Evolutionary conservation across 371 early-diverging fungal genomes (phyloP).

Genomic region (Syncephalis plumigaleata): DNA sequence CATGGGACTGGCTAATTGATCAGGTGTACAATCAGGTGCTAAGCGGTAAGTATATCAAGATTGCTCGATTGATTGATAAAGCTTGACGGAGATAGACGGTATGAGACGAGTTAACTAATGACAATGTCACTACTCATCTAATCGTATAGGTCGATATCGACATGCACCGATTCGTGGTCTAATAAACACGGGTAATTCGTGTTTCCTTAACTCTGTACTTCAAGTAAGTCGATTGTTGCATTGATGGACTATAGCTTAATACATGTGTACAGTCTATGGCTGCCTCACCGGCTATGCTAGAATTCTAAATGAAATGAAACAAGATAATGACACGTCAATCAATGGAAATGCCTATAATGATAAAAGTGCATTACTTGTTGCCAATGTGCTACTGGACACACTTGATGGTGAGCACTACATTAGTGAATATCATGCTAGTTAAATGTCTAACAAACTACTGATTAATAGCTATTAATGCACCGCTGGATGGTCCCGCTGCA

Average conservation of each 20-base stretch:
- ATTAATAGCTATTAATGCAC: slow-evolving; percentile 22
- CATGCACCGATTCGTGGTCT: slow-evolving; percentile 27
- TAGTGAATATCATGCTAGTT: neutral
- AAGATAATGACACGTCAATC: neutral
- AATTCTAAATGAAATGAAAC: neutral
- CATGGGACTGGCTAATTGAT: too few relatives aligned
- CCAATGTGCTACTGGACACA: neutral
- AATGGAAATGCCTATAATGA: neutral
- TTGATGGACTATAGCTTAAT: neutral
- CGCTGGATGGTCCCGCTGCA: slow-evolving; percentile 14
- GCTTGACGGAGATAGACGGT: too few relatives aligned
- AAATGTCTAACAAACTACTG: slow-evolving; percentile 1
- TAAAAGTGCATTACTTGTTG: neutral
- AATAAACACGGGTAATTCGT: slow-evolving; percentile 83
- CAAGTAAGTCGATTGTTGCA: slow-evolving; percentile 32
- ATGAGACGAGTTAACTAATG: too few relatives aligned
- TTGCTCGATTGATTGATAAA: too few relatives aligned
- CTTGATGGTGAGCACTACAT: neutral
- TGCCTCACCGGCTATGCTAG: slow-evolving; percentile 5
- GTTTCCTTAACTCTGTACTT: slow-evolving; percentile 81
- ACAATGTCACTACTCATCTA: too few relatives aligned
- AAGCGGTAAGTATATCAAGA: too few relatives aligned
- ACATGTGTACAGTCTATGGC: slow-evolving; percentile 10
- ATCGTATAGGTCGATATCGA: too few relatives aligned
- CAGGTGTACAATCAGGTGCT: too few relatives aligned